These are phyloP conservation scores for Zymoseptoria crescenta DNA, from an alignment of 2,329 filamentous ascomycete genomes.

Conservation along the genomic window DNA sequence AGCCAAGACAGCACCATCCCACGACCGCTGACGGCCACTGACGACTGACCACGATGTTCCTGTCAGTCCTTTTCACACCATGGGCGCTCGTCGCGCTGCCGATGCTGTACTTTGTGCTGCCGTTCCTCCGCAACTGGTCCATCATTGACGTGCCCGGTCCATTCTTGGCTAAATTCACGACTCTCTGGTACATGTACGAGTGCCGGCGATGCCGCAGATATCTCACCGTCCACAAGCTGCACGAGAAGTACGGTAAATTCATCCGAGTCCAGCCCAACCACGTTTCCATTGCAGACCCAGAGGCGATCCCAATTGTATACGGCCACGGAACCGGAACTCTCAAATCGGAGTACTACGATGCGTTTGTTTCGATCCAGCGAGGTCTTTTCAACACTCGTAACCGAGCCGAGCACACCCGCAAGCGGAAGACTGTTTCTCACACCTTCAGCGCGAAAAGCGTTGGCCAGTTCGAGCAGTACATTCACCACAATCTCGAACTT, in stretches of 20 bases:
- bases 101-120: slow-evolving; percentile 49
- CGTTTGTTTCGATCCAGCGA: slow-evolving; percentile 77
- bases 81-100: slow-evolving; percentile 44
- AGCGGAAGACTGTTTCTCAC: slow-evolving; percentile 81
- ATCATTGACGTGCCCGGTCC: slow-evolving; percentile 52
- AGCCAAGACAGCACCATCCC: neutral
- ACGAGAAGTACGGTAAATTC: slow-evolving; percentile 68
- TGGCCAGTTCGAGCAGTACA: slow-evolving; percentile 71
- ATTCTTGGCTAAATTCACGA: slow-evolving; percentile 60
- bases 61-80: slow-evolving; percentile 37
- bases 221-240: slow-evolving; percentile 59
- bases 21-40: neutral
- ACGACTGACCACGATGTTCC: slow-evolving; percentile 25
- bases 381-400: slow-evolving; percentile 87
- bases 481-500: slow-evolving; percentile 67
- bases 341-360: slow-evolving; percentile 72
- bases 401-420: slow-evolving; percentile 73
- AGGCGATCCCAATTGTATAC: slow-evolving; percentile 69
- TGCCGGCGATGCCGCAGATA: slow-evolving; percentile 52
- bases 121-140: slow-evolving; percentile 53
- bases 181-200: slow-evolving; percentile 68
- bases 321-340: slow-evolving; percentile 51
- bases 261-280: slow-evolving; percentile 80
- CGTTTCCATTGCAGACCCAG: slow-evolving; percentile 70
- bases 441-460: slow-evolving; percentile 79